Evolutionary conservation across 768 basidiomycete species (phyloP).

Genomic region (Mycena rebaudengoi): DNA sequence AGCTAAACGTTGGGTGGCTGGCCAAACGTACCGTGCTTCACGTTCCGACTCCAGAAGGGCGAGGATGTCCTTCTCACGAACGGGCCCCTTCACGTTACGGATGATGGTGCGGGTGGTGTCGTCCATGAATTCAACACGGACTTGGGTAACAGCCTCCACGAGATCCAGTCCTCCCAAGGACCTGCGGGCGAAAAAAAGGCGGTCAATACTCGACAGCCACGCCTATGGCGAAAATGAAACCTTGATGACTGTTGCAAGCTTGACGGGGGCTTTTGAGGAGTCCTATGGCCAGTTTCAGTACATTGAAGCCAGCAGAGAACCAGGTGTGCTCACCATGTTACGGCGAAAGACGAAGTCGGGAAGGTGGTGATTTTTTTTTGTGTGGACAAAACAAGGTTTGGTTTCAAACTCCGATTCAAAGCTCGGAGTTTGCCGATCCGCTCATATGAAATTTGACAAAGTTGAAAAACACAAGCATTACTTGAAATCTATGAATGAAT

Average conservation of each 20-base stretch:
- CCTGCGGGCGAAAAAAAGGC: conserved; percentile 54
- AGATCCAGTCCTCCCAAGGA: conserved; percentile 97
- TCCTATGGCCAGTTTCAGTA: conserved; percentile 56
- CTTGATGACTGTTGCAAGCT: conserved; percentile 98
- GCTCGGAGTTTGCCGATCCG: conserved; percentile 3
- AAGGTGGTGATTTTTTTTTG: conserved; percentile 24
- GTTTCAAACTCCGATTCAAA: not conserved
- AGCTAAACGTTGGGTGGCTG: not conserved
- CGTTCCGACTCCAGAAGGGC: conserved; percentile 98
- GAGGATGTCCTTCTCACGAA: conserved; percentile 94
- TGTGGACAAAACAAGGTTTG: conserved; percentile 7
- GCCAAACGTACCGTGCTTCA: conserved; percentile 89
- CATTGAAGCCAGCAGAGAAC: not conserved
- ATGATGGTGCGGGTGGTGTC: conserved; percentile 95
- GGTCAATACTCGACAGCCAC: conserved; percentile 1
- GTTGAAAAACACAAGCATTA: too few species aligned
- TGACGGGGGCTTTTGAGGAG: conserved; percentile 90
- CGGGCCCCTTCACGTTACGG: conserved; percentile 99
- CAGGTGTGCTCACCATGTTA: conserved; percentile 19
- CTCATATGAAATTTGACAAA: not conserved
- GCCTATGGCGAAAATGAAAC: conserved; percentile 47
- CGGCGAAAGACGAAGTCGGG: conserved; percentile 14
- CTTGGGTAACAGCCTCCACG: conserved; percentile 99
- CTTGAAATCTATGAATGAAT: too few species aligned
- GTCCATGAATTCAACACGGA: conserved; percentile 99